phyloP scores from a whole-genome alignment of 208 protist genomes.

The Trypanosoma theileri region DNA sequence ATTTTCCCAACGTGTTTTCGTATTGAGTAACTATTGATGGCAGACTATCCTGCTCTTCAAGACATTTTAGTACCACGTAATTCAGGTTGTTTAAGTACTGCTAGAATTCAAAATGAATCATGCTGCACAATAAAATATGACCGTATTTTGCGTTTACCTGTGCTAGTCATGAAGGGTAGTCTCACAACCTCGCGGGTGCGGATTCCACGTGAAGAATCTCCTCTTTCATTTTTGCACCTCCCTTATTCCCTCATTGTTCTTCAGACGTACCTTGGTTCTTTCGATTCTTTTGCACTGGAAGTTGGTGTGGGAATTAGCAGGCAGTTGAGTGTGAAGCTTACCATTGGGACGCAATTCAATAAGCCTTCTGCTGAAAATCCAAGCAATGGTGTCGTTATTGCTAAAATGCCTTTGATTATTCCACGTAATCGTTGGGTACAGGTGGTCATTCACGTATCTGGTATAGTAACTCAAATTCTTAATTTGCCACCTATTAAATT shows the following conservation, averaged over 20 bases:
- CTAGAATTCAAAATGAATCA: conserved; percentile 54
- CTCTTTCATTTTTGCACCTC: conserved; percentile 46
- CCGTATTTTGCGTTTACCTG: conserved; percentile 32
- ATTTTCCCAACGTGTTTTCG: no score
- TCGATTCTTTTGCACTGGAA: conserved; percentile 72
- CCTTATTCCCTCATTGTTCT: conserved; percentile 48
- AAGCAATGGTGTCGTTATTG: conserved; percentile 35
- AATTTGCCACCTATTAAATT: conserved; percentile 50
- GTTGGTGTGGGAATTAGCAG: conserved; percentile 45
- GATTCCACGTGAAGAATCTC: conserved; percentile 64
- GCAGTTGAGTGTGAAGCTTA: conserved; percentile 54
- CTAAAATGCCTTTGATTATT: conserved; percentile 72
- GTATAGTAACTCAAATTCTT: conserved; percentile 68
- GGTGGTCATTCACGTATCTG: conserved; percentile 76
- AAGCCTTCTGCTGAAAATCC: conserved; percentile 38
- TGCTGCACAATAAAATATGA: conserved; percentile 66
- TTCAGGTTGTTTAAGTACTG: conserved; percentile 28
- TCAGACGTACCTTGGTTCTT: conserved; percentile 49
- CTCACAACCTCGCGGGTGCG: conserved; percentile 45
- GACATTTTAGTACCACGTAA: conserved; percentile 30
- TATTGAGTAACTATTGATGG: not conserved
- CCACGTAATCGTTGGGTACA: conserved; percentile 84
- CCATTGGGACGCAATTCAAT: conserved; percentile 67
- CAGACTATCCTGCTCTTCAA: conserved; percentile 11
- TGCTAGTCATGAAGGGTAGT: conserved; percentile 61